Conservation (phyloP, 768 basidiomycete genomes). For the Lactarius psammicola region DNA sequence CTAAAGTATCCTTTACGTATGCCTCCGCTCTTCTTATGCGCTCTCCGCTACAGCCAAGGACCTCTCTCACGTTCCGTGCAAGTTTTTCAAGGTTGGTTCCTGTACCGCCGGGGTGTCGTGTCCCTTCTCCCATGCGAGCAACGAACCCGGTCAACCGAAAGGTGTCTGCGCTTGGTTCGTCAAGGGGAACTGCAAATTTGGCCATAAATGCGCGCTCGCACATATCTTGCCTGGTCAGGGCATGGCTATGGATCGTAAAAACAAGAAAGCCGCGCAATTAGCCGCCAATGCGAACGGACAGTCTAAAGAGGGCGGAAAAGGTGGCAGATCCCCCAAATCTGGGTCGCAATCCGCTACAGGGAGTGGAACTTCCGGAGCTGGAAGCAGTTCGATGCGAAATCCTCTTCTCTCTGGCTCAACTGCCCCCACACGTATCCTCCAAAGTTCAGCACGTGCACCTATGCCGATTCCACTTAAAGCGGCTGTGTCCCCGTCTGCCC, state of each 20-base stretch:
- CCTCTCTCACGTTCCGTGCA: slow-evolving; percentile 94
- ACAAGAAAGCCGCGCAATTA: slow-evolving; percentile 87
- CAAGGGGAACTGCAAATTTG: slow-evolving; percentile 88
- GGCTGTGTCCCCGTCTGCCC: slow-evolving; percentile 70
- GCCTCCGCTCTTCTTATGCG: slow-evolving; percentile 15
- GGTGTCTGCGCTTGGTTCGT: slow-evolving; percentile 88
- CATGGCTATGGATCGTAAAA: slow-evolving; percentile 95
- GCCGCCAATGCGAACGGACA: slow-evolving; percentile 44
- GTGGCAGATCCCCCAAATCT: slow-evolving; percentile 38
- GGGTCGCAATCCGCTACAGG: slow-evolving; percentile 33
- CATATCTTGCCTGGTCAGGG: slow-evolving; percentile 93
- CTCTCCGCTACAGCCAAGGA: slow-evolving; percentile 59
- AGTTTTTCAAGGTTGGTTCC: slow-evolving; percentile 92
- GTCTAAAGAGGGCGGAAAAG: slow-evolving; percentile 39
- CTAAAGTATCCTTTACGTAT: not conserved
- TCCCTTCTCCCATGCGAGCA: slow-evolving; percentile 83
- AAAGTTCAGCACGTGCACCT: slow-evolving; percentile 51
- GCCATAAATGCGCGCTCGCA: slow-evolving; percentile 85
- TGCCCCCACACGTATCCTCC: slow-evolving; percentile 57
- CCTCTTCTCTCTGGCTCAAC: slow-evolving; percentile 57
- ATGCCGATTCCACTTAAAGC: slow-evolving; percentile 71
- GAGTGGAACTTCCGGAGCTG: slow-evolving; percentile 21
- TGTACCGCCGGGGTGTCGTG: slow-evolving; percentile 94
- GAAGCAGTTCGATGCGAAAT: slow-evolving; percentile 32
- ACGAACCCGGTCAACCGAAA: slow-evolving; percentile 76